A percentile compares a stretch with the other conserved stretches of the same genome.
phyloP scores from a whole-genome alignment of 1,284 basidiomycete species.

The Heliocybe sulcata region DNA sequence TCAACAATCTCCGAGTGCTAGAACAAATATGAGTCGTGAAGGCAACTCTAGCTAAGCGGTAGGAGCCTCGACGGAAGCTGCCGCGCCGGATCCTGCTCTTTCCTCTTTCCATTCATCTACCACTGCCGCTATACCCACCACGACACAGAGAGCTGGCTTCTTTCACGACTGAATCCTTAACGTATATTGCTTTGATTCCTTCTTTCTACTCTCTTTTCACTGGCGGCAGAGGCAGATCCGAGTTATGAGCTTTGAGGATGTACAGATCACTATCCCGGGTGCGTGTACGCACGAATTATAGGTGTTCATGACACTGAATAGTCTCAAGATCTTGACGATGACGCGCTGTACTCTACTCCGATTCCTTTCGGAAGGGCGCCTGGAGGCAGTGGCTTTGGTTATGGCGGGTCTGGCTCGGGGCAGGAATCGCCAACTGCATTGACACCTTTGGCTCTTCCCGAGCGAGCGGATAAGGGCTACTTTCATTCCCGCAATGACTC shows the following conservation, averaged over 20 bases:
- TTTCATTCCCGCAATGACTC: conserved; percentile 77
- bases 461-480: conserved; percentile 48
- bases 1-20: no score
- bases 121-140: no score
- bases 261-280: conserved; percentile 83
- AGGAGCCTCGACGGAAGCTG: no score
- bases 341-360: conserved; percentile 53
- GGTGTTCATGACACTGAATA: background rate
- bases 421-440: conserved; percentile 59
- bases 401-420: conserved; percentile 32
- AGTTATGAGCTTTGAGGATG: conserved; percentile 42
- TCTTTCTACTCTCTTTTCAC: background rate
- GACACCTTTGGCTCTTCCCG: conserved; percentile 40
- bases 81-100: no score
- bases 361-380: conserved; percentile 57
- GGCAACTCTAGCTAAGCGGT: no score
- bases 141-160: background rate
- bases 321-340: conserved; percentile 63
- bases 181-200: background rate
- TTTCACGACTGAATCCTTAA: background rate
- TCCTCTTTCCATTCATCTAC: no score
- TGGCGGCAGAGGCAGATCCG: background rate
- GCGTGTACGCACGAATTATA: conserved; percentile 13
- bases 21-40: no score
- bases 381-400: conserved; percentile 29